phyloP scores from a whole-genome alignment of 257 asterid genomes.

The Petrea volubilis region DNA sequence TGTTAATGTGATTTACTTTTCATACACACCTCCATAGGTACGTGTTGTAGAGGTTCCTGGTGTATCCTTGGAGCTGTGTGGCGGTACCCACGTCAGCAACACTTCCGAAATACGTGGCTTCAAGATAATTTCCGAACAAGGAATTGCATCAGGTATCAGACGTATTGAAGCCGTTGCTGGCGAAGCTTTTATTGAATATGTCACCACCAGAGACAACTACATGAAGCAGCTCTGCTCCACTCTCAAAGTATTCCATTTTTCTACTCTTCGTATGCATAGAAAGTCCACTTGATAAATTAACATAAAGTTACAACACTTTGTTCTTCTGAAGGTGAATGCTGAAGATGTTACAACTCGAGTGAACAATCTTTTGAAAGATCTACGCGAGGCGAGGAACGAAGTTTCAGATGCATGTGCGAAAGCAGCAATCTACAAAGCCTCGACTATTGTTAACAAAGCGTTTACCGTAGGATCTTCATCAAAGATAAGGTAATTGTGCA shows the following conservation, averaged over 20 bases:
- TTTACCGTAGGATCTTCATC: slow-evolving; percentile 57
- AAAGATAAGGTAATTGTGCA: slow-evolving; percentile 45
- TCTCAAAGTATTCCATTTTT: slow-evolving; percentile 65
- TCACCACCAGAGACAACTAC: slow-evolving; percentile 78
- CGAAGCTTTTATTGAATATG: slow-evolving; percentile 86
- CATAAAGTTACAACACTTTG: neutral
- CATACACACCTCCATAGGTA: slow-evolving; percentile 47
- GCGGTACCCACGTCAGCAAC: slow-evolving; percentile 85
- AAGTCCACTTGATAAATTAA: too few species aligned
- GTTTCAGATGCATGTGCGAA: slow-evolving; percentile 76
- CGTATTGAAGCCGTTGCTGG: slow-evolving; percentile 98
- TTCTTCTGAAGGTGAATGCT: slow-evolving; percentile 67
- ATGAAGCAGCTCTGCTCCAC: slow-evolving; percentile 91
- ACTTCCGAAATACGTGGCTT: slow-evolving; percentile 91
- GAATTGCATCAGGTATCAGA: slow-evolving; percentile 82
- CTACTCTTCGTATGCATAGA: neutral
- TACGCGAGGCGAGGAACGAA: slow-evolving; percentile 69
- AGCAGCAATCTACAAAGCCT: slow-evolving; percentile 83
- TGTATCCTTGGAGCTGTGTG: slow-evolving; percentile 93
- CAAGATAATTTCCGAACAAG: slow-evolving; percentile 83
- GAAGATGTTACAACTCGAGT: slow-evolving; percentile 81
- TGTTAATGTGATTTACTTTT: neutral
- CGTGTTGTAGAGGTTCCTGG: slow-evolving; percentile 98
- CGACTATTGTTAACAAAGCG: slow-evolving; percentile 54
- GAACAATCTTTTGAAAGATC: slow-evolving; percentile 73